These are phyloP conservation scores for Lepidopterella palustris DNA, from an alignment of 495 filamentous ascomycete species.

Conservation along the genomic window DNA sequence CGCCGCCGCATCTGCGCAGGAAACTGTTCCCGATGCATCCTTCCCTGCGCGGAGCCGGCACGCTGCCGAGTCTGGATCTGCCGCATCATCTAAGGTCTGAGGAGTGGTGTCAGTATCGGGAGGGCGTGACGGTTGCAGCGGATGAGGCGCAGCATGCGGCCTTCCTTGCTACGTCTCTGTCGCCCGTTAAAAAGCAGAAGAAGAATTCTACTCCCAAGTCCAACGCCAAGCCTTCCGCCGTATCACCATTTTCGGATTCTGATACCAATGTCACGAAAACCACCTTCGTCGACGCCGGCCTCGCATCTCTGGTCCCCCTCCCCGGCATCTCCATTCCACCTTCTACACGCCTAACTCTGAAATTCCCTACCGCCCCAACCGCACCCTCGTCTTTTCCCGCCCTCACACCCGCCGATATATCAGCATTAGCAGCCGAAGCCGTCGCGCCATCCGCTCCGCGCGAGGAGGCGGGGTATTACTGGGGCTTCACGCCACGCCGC, in stretches of 20 bases:
- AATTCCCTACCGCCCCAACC: conserved; percentile 41
- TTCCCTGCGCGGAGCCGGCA: conserved; percentile 57
- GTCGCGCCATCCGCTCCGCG: conserved; percentile 56
- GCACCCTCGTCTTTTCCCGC: conserved; percentile 17
- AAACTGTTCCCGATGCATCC: conserved; percentile 63
- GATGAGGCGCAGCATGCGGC: not conserved
- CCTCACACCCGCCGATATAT: conserved; percentile 6
- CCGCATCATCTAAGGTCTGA: conserved; percentile 62
- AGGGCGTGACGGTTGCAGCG: conserved; percentile 53
- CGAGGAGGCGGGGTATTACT: conserved; percentile 65
- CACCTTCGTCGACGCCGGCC: conserved; percentile 56
- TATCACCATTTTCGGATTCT: no score
- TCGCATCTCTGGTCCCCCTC: conserved; percentile 41
- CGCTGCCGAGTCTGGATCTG: conserved; percentile 65
- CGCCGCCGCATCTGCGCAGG: conserved; percentile 65
- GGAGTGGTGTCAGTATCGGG: conserved; percentile 65
- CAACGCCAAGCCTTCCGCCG: not conserved
- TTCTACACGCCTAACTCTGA: conserved; percentile 59
- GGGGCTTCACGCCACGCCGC: conserved; percentile 62
- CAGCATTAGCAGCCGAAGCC: conserved; percentile 40
- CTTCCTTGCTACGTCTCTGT: not conserved
- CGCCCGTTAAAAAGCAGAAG: conserved; percentile 32
- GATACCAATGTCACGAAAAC: not conserved
- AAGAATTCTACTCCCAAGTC: not conserved
- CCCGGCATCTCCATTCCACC: conserved; percentile 46